Evolutionary conservation across 2,329 filamentous ascomycete species (phyloP).

Genomic region (Fusarium hostae): DNA sequence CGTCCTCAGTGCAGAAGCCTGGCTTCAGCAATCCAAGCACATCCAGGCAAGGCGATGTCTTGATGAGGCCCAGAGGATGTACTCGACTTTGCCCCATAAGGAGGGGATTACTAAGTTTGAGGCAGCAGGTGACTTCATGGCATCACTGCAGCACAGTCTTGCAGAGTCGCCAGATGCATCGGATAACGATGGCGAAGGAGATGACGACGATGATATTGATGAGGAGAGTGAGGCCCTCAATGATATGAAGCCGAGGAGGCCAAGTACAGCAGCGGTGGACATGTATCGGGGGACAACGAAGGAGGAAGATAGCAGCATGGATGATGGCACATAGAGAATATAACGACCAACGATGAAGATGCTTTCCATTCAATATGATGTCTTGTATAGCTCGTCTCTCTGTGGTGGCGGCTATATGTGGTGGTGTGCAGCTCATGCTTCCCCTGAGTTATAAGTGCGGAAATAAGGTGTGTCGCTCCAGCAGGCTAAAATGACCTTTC

Average conservation of each 20-base stretch:
- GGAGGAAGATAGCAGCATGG: constrained; percentile 29
- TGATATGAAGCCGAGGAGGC: constrained; percentile 63
- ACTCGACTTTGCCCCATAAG: constrained; percentile 60
- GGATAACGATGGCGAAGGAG: constrained; percentile 53
- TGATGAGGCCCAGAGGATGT: constrained; percentile 71
- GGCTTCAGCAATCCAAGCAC: constrained; percentile 81
- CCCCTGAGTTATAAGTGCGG: neutral
- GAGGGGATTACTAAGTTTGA: constrained; percentile 64
- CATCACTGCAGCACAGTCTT: constrained; percentile 61
- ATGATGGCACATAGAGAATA: constrained; percentile 51
- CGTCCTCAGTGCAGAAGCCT: constrained; percentile 82
- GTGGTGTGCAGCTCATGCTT: neutral
- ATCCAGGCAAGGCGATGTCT: constrained; percentile 83
- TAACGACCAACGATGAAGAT: constrained; percentile 33
- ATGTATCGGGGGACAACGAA: constrained; percentile 57
- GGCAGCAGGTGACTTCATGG: constrained; percentile 63
- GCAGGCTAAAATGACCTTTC: neutral
- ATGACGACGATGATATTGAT: constrained; percentile 57
- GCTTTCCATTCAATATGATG: neutral
- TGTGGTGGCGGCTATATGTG: neutral
- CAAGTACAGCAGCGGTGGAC: constrained; percentile 62
- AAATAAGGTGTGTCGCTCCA: neutral
- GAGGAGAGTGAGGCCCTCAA: constrained; percentile 66
- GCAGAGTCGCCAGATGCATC: constrained; percentile 58
- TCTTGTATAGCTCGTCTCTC: neutral